A percentile compares a stretch with the other conserved stretches of the same genome.
Conservation (phyloP, 108 stramenopile genomes). For the Bacterosira constricta region DNA sequence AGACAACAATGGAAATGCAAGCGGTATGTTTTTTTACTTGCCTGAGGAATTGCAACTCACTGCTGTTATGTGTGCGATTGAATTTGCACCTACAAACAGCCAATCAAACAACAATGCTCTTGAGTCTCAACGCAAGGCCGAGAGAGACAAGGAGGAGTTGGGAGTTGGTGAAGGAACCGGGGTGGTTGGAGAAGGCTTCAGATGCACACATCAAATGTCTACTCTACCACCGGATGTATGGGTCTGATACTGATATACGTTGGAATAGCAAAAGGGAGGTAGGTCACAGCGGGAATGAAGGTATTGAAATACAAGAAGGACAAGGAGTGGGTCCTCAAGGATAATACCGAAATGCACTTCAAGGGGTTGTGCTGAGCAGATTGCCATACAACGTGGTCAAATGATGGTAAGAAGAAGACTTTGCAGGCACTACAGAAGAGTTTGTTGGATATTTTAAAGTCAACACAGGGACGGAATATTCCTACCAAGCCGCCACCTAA, state of each 20-base stretch:
- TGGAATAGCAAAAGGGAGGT: not conserved
- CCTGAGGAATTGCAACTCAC: not conserved
- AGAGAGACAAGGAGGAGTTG: slow-evolving; percentile 6
- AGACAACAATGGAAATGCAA: not conserved
- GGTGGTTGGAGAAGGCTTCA: not conserved
- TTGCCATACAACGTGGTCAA: not conserved
- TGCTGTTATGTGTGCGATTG: not conserved
- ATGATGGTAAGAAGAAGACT: slow-evolving; percentile 4
- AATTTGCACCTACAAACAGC: not conserved
- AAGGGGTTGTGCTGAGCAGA: not conserved
- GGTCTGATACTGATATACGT: not conserved
- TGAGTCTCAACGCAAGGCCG: not conserved
- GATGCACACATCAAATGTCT: not conserved
- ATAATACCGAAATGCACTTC: not conserved
- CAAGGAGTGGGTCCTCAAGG: not conserved
- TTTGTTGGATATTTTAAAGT: not conserved
- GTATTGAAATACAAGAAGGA: not conserved
- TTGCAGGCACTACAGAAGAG: not conserved
- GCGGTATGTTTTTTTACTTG: not conserved
- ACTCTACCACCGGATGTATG: not conserved
- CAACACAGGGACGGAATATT: not conserved
- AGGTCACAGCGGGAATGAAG: not conserved
- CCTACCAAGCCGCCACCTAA: not conserved
- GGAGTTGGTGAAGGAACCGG: too few species aligned
- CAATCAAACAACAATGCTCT: not conserved